Percentiles rank a stretch among this genome's conserved stretches.
Evolutionary conservation across 2,329 filamentous ascomycete species (phyloP).

Genomic region (Celoporthe dispersa): DNA sequence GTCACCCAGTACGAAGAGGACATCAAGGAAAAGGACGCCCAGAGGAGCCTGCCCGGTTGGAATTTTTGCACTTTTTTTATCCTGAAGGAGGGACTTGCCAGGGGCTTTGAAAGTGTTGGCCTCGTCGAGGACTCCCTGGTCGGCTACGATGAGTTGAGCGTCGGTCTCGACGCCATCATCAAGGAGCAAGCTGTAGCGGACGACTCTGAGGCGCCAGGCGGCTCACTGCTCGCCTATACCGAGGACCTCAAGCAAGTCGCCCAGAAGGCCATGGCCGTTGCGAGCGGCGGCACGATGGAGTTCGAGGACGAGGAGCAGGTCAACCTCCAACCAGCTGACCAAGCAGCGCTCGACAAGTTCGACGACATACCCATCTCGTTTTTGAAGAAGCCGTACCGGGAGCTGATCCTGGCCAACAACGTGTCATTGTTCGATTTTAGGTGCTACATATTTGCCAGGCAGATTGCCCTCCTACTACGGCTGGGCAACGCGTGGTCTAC

Average conservation of each 20-base stretch:
- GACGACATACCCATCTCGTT: conserved; percentile 66
- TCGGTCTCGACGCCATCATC: conserved; percentile 82
- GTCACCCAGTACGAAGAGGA: conserved; percentile 97
- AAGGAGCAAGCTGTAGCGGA: conserved; percentile 69
- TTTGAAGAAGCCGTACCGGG: conserved; percentile 80
- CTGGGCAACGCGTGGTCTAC: conserved; percentile 76
- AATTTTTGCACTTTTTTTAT: conserved; percentile 99
- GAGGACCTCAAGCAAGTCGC: conserved; percentile 70
- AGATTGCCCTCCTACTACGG: conserved; percentile 79
- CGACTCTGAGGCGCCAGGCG: conserved; percentile 68
- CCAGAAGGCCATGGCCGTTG: conserved; percentile 53
- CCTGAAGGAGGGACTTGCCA: conserved; percentile 89
- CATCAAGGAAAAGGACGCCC: conserved; percentile 89
- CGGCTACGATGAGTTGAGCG: conserved; percentile 90
- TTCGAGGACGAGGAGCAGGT: conserved; percentile 41
- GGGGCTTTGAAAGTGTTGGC: conserved; percentile 94
- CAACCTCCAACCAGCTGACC: conserved; percentile 41
- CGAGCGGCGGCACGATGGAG: conserved; percentile 33
- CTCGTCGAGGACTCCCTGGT: conserved; percentile 93
- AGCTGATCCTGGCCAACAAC: conserved; percentile 90
- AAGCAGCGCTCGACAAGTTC: conserved; percentile 43
- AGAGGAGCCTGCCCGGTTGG: conserved; percentile 88
- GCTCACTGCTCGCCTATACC: conserved; percentile 72
- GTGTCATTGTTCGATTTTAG: conserved; percentile 96
- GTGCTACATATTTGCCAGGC: conserved; percentile 89